Evolutionary conservation across 805 yeast genomes (phyloP), one percentile per base, ranked within the genome.

Genomic region (Barnettozyma californica): DNA sequence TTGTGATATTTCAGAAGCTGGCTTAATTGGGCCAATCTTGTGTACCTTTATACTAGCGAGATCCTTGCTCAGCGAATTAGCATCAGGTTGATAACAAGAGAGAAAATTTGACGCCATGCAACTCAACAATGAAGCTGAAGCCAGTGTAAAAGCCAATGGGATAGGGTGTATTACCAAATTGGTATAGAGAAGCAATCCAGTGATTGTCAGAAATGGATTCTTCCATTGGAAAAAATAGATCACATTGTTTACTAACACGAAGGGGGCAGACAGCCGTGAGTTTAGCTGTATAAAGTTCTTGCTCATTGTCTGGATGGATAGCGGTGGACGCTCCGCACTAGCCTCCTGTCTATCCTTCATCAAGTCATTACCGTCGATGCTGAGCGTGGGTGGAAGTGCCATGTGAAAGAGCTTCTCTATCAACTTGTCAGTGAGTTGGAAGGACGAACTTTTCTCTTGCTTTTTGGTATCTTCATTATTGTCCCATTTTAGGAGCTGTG

Each of bases 1-100:
- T 47, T 86, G 72, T 29, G 91, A 82, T 44, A 86, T 71, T 63
- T 88, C 89, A 5, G 91, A 85, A 8, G 83, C 86, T 0, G 95
- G 94, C 51, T 77, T 78, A 3, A 47, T 47, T 2, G 37, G 37
- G 4, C 20, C 19, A 40, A 44, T 26, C 8, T 35, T 43, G 19
- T 40, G 46, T 2, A 44, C 34, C 16, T 23, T 43, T 6, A 18
- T 11, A 3, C 27, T 16, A 5, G 50, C 34, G 18, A 35, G 38
- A 5, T 47, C 43, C 19, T 36, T 26, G 2, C 5, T 6, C 9
- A 43, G 25, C 3, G 45, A 47, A 10, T 43, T 43, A 2, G 10
- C n/a, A 47, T 83, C 88, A 0, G 89, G 88, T n/a, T 81, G 79
- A 61, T 85, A 87, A 21, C 78, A 62, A 58, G 71, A 56, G 53